These are phyloP conservation scores for Pulveroboletus frians DNA, from an alignment of 768 basidiomycete genomes.

Conservation along the genomic window DNA sequence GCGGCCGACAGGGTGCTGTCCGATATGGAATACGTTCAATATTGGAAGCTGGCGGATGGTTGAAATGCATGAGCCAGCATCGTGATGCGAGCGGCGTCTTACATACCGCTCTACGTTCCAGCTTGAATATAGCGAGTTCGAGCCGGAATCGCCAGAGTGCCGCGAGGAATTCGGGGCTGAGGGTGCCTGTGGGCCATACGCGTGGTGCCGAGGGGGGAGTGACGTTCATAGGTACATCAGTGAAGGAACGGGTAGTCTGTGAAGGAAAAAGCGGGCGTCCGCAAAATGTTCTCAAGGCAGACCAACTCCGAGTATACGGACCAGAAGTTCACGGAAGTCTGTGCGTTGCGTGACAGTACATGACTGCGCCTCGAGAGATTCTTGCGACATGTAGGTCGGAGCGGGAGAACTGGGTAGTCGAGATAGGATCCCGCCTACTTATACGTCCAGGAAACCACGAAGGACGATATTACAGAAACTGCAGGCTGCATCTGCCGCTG, in stretches of 20 bases:
- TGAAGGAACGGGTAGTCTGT: neutral
- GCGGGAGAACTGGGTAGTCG: neutral
- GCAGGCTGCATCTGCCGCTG: slow-evolving; percentile 1
- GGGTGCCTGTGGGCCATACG: neutral
- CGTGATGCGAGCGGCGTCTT: neutral
- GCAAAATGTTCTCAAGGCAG: neutral
- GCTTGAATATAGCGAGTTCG: slow-evolving; percentile 14
- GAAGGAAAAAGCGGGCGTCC: neutral
- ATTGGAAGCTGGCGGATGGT: slow-evolving; percentile 12
- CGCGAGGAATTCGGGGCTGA: slow-evolving; percentile 11
- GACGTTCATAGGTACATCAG: neutral
- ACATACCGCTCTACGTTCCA: slow-evolving; percentile 24
- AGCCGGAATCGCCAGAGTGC: slow-evolving; percentile 17
- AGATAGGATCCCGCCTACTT: slow-evolving; percentile 9
- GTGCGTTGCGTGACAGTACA: neutral
- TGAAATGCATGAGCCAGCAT: slow-evolving; percentile 1
- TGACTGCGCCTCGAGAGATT: neutral
- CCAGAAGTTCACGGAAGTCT: neutral
- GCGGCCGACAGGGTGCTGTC: neutral
- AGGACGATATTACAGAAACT: slow-evolving; percentile 4
- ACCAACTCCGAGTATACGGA: neutral
- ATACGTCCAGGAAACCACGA: slow-evolving; percentile 7
- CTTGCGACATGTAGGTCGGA: slow-evolving; percentile 3
- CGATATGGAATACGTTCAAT: slow-evolving; percentile 16
- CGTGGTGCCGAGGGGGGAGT: neutral